Percentiles rank a stretch among this genome's conserved stretches.
Evolutionary conservation across 345 rosid genomes (phyloP).

Genomic region (Lepidium sativum): DNA sequence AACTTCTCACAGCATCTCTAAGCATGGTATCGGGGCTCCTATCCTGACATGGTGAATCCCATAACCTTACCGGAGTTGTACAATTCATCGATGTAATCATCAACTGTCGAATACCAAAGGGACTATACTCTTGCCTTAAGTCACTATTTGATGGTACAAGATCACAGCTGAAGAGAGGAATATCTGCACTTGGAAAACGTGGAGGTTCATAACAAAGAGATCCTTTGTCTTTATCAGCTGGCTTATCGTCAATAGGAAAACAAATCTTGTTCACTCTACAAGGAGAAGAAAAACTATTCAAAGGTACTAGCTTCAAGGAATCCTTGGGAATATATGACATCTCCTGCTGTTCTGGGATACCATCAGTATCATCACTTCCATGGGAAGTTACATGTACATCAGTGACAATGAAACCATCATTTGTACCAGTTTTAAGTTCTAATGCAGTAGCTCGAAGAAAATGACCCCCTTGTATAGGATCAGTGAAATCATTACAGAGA

Average conservation of each 20-base stretch:
- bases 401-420: conserved; percentile 41
- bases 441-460: conserved; percentile 43
- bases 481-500: conserved; percentile 27
- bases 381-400: conserved; percentile 39
- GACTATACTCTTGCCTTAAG: conserved; percentile 90
- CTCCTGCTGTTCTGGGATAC: conserved; percentile 34
- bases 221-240: conserved; percentile 49
- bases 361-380: conserved; percentile 28
- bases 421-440: conserved; percentile 27
- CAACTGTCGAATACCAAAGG: conserved; percentile 93
- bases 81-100: conserved; percentile 82
- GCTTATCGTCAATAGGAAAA: conserved; percentile 34
- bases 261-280: conserved; percentile 19
- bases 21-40: conserved; percentile 66
- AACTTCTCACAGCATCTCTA: conserved; percentile 70
- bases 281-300: conserved; percentile 43
- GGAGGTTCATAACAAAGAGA: conserved; percentile 96
- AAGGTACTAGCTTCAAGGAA: conserved; percentile 54
- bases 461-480: conserved; percentile 31
- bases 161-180: conserved; percentile 95
- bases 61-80: conserved; percentile 77
- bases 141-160: conserved; percentile 71
- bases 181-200: conserved; percentile 85
- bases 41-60: conserved; percentile 81
- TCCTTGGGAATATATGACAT: conserved; percentile 44